Evolutionary conservation across 2,329 filamentous ascomycete genomes (phyloP), one percentile per base, ranked within the genome.

Genomic region (Diaporthe eres): DNA sequence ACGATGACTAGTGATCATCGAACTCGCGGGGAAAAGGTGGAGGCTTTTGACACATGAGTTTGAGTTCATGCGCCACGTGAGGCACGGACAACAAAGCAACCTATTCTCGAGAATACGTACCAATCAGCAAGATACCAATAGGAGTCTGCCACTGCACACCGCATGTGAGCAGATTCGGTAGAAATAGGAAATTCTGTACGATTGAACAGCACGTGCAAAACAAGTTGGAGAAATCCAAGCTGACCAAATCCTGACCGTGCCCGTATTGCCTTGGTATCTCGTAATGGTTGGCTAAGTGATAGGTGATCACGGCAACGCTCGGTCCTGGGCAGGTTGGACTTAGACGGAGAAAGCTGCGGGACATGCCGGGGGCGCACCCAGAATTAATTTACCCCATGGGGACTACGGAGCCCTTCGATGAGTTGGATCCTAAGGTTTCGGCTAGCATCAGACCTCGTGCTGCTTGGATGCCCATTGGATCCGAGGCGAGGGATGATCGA

Each of bases 381-480:
- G 22, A 37, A n/a, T 31, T 6, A 31, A 42, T 19, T 71, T 73
- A 73, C 71, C 71, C 71, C 71, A 63, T 73, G 71, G 71, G 71
- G 71, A 42, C 34, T 28, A 51, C 58, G 47, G 57, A 47, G 47
- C 44, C 55, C 19, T 34, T 55, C 49, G 34, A 70, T 42, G n/a
- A 28, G 49, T 42, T 70, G 65, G 65, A 42, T 51, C 65, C 65
- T n/a, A 70, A 70, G 65, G 34, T 55, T 70, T 70, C 65, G 65
- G 65, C 65, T 70, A 70, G 57, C 25, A 73, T 42, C 44, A 65
- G 10, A 42, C 57, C 71, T 63, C 60, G 39, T 73, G 71, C 57
- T 42, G 65, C 49, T 13, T 70, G 65, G 31, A 28, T 70, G 51
- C 34, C 31, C 44, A 63, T 37, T 25, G 58, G 55, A 37, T n/a